Conservation (phyloP, 768 basidiomycete genomes). For the Mycena venus region DNA sequence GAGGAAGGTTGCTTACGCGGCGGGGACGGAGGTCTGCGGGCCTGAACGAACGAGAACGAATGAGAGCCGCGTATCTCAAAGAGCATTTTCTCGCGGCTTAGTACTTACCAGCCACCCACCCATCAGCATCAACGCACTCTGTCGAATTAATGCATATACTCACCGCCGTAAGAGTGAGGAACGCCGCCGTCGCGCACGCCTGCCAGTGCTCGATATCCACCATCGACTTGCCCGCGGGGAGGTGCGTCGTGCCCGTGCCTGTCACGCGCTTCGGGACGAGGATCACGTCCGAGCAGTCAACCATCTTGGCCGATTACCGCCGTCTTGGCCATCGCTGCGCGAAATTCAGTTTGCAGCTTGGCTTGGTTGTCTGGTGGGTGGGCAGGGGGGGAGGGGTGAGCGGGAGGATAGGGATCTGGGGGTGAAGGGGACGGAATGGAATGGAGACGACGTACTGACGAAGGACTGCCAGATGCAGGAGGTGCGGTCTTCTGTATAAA, state of each 20-base stretch:
- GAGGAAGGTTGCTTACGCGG: background rate
- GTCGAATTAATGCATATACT: no score
- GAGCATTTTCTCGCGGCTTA: no score
- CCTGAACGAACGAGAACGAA: background rate
- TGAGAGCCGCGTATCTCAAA: background rate
- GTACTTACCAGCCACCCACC: no score
- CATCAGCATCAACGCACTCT: no score
- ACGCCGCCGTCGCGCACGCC: conserved; percentile 34
- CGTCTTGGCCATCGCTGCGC: conserved; percentile 48
- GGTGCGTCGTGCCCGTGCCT: conserved; percentile 30
- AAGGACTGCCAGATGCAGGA: conserved; percentile 53
- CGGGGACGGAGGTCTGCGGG: conserved; percentile 6
- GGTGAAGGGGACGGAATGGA: background rate
- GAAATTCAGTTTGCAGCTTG: conserved; percentile 40
- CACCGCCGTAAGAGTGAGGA: conserved; percentile 37
- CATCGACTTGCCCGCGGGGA: conserved; percentile 38
- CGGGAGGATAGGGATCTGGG: background rate
- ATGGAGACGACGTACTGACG: conserved; percentile 38
- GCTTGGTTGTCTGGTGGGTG: conserved; percentile 44
- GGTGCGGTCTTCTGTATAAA: conserved; percentile 45
- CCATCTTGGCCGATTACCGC: conserved; percentile 41
- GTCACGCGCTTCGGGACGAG: conserved; percentile 38
- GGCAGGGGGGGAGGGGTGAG: no score
- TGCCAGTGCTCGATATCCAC: conserved; percentile 40
- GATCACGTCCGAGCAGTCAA: conserved; percentile 55